Conservation (phyloP, 2,329 filamentous ascomycete genomes). For the Leptoxyphium fumago region DNA sequence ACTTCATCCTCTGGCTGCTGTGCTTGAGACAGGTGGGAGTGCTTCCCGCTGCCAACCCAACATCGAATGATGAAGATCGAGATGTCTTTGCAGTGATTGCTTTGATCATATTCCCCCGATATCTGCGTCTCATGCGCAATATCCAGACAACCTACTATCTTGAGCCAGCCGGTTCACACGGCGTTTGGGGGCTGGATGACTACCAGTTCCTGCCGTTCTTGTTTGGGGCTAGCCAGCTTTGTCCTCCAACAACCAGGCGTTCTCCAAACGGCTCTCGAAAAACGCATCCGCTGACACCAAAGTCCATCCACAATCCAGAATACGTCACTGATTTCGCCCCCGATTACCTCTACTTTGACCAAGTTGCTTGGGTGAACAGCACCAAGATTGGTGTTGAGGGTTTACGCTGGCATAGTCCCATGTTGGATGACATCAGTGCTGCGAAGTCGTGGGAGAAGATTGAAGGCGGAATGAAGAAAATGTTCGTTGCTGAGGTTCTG, state of each 20-base stretch:
- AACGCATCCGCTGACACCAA: constrained; percentile 20
- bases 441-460: constrained; percentile 86
- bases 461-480: constrained; percentile 85
- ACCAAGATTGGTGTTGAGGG: constrained; percentile 85
- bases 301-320: constrained; percentile 68
- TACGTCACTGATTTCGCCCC: constrained; percentile 71
- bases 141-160: constrained; percentile 91
- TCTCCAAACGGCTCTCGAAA: neutral
- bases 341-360: constrained; percentile 82
- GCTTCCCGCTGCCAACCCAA: constrained; percentile 40
- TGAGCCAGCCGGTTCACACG: constrained; percentile 51
- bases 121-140: constrained; percentile 72
- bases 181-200: constrained; percentile 39
- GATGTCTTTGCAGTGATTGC: constrained; percentile 51
- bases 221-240: constrained; percentile 34
- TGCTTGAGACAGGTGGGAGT: constrained; percentile 70
- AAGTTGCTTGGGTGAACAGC: constrained; percentile 85
- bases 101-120: constrained; percentile 65
- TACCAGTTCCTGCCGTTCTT: constrained; percentile 40
- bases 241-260: constrained; percentile 48
- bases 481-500: constrained; percentile 89
- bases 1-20: constrained; percentile 94
- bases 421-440: constrained; percentile 93
- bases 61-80: neutral
- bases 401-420: constrained; percentile 88